These are phyloP conservation scores for Aspergillus sp. DNA, from an alignment of 2,329 filamentous ascomycete species.

Conservation along the genomic window DNA sequence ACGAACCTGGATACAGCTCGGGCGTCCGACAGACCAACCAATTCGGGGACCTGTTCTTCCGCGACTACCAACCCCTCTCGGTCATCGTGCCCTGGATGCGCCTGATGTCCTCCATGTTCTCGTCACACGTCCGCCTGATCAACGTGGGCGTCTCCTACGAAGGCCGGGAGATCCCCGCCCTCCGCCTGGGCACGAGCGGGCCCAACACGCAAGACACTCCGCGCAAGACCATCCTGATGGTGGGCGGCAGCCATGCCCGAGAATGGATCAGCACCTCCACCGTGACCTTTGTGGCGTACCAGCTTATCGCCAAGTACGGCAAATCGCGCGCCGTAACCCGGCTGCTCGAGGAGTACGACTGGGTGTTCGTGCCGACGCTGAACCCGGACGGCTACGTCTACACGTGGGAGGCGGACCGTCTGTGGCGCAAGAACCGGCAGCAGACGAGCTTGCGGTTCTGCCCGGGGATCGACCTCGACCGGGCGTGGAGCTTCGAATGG, in stretches of 20 bases:
- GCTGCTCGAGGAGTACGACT: conserved; percentile 79
- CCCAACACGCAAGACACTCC: conserved; percentile 47
- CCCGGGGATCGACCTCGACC: conserved; percentile 83
- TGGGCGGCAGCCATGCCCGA: conserved; percentile 84
- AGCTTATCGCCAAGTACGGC: conserved; percentile 78
- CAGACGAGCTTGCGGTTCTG: conserved; percentile 80
- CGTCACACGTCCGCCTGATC: conserved; percentile 70
- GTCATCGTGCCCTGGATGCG: conserved; percentile 91
- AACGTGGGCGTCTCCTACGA: conserved; percentile 84
- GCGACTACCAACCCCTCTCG: conserved; percentile 83
- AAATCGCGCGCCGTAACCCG: conserved; percentile 69
- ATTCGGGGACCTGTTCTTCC: conserved; percentile 74
- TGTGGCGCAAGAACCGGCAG: conserved; percentile 93
- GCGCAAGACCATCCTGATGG: conserved; percentile 76
- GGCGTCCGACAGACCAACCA: conserved; percentile 31
- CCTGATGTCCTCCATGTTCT: conserved; percentile 85
- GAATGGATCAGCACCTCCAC: conserved; percentile 97
- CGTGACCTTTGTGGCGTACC: conserved; percentile 87
- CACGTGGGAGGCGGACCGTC: conserved; percentile 83
- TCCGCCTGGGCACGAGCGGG: conserved; percentile 69
- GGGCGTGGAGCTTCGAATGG: conserved; percentile 83
- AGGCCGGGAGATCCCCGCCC: conserved; percentile 78
- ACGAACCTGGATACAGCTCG: conserved; percentile 29
- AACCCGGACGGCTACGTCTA: conserved; percentile 96
- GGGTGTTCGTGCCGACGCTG: conserved; percentile 81